phyloP scores from a whole-genome alignment of 2,329 filamentous ascomycete genomes.

The Rutstroemia sp. region DNA sequence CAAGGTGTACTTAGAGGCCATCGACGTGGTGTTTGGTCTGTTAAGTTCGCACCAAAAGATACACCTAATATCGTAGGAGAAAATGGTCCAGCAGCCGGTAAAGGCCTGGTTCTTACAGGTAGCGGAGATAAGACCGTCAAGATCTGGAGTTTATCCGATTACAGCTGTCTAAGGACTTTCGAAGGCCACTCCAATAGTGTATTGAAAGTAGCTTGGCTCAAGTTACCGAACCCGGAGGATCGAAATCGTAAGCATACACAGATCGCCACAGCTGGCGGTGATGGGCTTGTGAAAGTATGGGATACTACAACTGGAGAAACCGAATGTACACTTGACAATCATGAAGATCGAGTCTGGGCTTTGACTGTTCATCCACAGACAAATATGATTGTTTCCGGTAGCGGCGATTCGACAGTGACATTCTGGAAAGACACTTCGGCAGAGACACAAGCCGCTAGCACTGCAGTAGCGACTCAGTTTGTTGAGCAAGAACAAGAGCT shows the following conservation, averaged over 20 bases:
- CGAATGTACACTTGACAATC: conserved; percentile 89
- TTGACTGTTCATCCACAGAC: conserved; percentile 63
- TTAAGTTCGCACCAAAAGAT: conserved; percentile 76
- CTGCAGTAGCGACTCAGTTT: conserved; percentile 65
- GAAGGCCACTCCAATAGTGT: conserved; percentile 96
- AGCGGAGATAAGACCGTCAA: conserved; percentile 95
- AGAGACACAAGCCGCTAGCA: conserved; percentile 67
- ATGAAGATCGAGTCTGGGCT: conserved; percentile 93
- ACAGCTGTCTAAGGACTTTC: conserved; percentile 86
- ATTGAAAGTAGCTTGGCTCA: conserved; percentile 86
- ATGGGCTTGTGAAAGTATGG: conserved; percentile 96
- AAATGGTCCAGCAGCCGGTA: conserved; percentile 63
- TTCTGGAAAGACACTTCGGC: conserved; percentile 94
- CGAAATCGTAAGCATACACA: conserved; percentile 55
- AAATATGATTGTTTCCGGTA: conserved; percentile 79
- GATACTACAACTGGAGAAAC: conserved; percentile 78
- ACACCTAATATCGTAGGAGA: conserved; percentile 68
- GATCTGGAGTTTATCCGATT: conserved; percentile 88
- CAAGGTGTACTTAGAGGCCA: conserved; percentile 89
- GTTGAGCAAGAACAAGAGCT: conserved; percentile 93
- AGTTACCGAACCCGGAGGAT: conserved; percentile 39
- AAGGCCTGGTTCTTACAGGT: conserved; percentile 80
- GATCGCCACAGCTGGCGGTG: conserved; percentile 81
- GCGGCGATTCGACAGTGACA: conserved; percentile 84
- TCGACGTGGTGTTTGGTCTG: conserved; percentile 91